phyloP scores from a whole-genome alignment of 148 eudicot genomes.

The Silene conica region DNA sequence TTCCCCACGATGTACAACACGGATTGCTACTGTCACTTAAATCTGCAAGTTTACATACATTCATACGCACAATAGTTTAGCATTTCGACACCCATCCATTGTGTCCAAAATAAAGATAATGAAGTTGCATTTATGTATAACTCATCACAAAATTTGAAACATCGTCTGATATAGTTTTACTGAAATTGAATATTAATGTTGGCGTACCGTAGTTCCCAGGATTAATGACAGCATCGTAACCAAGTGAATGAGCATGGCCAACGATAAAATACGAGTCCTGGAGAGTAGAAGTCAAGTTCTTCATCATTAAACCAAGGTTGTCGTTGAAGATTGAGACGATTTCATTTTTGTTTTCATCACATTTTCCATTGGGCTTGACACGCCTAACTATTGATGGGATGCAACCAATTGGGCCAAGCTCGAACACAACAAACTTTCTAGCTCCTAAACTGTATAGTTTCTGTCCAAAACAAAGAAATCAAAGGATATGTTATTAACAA shows the following conservation, averaged over 20 bases:
- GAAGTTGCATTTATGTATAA: neutral
- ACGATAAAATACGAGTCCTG: conserved; percentile 40
- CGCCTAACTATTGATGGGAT: conserved; percentile 36
- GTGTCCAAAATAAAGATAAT: too few relatives aligned
- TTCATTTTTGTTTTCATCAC: conserved; percentile 44
- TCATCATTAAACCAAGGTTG: conserved; percentile 36
- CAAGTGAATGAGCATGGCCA: conserved; percentile 41
- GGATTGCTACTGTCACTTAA: conserved; percentile 13
- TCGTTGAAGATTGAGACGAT: conserved; percentile 37
- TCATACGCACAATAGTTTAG: neutral
- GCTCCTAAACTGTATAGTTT: conserved; percentile 45
- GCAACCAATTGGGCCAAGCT: conserved; percentile 66
- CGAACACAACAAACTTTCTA: conserved; percentile 52
- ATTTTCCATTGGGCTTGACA: conserved; percentile 27
- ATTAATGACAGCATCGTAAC: conserved; percentile 45
- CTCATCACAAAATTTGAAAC: too few relatives aligned
- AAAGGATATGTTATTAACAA: neutral
- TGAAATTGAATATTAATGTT: neutral
- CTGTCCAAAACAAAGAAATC: conserved; percentile 17
- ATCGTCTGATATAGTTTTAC: too few relatives aligned
- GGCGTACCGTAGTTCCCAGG: conserved; percentile 50
- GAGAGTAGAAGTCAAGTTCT: conserved; percentile 39
- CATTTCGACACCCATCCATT: neutral
- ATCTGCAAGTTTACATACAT: neutral
- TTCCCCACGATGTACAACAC: conserved; percentile 12